Evolutionary conservation across 257 asterid genomes (phyloP), one percentile per base, ranked within the genome.

Genomic region (Salvia hispanica): DNA sequence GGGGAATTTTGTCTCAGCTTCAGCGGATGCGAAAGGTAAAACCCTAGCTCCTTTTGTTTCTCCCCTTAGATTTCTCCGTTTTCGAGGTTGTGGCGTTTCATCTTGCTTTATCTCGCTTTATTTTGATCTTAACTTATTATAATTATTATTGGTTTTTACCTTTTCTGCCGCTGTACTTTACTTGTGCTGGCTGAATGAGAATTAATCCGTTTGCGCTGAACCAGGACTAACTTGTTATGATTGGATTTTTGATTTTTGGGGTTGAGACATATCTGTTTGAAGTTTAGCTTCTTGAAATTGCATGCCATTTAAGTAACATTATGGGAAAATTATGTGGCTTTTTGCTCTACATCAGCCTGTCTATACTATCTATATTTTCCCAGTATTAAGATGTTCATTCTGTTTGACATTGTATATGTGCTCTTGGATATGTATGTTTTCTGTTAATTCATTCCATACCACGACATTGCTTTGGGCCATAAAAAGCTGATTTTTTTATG

Each of bases 1-100:
- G 50, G 78, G 73, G 47, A 44, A 34, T 65, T 59, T 75, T 72
- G 12, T 64, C 58, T 62, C 71, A 44, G 78, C 66, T 74, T 55
- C 66, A 66, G 77, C 79, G 79, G 78, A 65, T 76, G 84, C 81
- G 63, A 72, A 72, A 76, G 84, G 81, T 76, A 75, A 71, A 79
- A 76, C 78, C 74, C 79, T 76, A 73, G 31, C 44, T 45, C 13
- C 12, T 50, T 58, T 31, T 12, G 9, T 47, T 36, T 40, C 12
- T 28, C 40, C 53, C 4, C 4, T 18, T 5, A 9, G 70, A 28
- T 58, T 51, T 33, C 13, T 58, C 55, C 54, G 7, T 10, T 75
- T 47, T 36, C 21, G 3, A 51, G 34, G 54, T 50, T 14, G 48
- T n/a, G 13, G 13, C 8, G 11, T 50, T 71, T 61, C 39, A n/a